Base-by-base conservation (phyloP, 2,329 filamentous ascomycete genomes). In the Dendrostoma leiphaemia region DNA sequence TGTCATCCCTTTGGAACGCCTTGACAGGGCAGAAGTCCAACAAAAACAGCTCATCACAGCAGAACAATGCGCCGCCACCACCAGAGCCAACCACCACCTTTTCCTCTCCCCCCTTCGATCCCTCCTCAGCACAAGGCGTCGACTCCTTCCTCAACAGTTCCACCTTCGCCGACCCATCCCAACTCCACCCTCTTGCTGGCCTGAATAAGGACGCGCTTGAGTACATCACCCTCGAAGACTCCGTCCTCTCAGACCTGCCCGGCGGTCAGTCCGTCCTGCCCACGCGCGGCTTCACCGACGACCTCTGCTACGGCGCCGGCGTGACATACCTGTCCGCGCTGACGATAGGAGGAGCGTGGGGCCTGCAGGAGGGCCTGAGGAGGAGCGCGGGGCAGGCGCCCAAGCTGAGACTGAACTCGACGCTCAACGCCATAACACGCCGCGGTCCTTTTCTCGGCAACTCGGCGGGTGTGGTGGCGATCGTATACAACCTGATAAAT, bases 291-390 rank as follows among this genome's bases (percentile, higher is more conserved):
- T 99, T 96, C 85, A 96, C 92, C 58, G 94, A 99, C 69, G 94
- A 99, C 71, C 84, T 99, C 57, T 97, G 94, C 76, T 99, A 99
- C 71, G 94, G 95, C 67, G 95, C 94, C 21, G 94, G 94, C 64
- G 86, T 93, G 59, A 96, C 91, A 68, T 99, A 99, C 70, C 79
- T 99, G 57, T 78, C 89, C n/a, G 94, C 89, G 6, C 78, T 99
- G 65, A 82, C 88, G 37, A 69, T 95, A 62, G 94, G 94, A 71
- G 94, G 94, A 62, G 86, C 84, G 54, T 97, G 93, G 93, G 94
- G 94, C 59, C 72, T 99, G 63, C 87, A 89, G 61, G 94, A 99
- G 74, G 94, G 94, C 10, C 75, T 97, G 64, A 85, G 86, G 67
- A 86, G 88, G 71, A 89, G 86, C n/a, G 84, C 84, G 58, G 81